A percentile compares a stretch with the other conserved stretches of the same genome.
These are phyloP conservation scores for Magnolia changhungtana DNA, from an alignment of 164 flowering plant species.

Conservation along the genomic window DNA sequence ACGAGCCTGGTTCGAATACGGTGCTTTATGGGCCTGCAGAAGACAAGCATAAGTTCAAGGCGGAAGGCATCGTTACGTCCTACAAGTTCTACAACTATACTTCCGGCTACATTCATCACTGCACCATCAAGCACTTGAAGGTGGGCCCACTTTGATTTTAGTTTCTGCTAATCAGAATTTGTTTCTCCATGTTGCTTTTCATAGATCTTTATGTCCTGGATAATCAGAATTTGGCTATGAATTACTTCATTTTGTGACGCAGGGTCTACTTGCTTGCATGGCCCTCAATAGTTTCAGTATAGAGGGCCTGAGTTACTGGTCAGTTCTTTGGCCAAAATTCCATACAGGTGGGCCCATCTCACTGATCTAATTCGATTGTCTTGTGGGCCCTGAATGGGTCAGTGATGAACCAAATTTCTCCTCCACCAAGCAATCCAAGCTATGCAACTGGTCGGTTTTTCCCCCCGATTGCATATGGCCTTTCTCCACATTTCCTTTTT, in stretches of 20 bases:
- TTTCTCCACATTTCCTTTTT: no score
- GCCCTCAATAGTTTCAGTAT: no score
- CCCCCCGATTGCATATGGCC: no score
- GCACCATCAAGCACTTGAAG: conserved; percentile 39
- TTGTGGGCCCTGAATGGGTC: no score
- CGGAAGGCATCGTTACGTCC: conserved; percentile 21
- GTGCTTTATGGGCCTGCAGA: conserved; percentile 34
- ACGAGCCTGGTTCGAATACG: conserved; percentile 38
- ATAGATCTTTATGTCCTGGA: not conserved
- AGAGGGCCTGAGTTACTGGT: not conserved
- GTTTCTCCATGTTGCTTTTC: not conserved
- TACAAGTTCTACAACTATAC: conserved; percentile 46
- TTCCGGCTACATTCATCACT: conserved; percentile 56
- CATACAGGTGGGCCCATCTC: no score
- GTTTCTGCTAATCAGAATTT: not conserved
- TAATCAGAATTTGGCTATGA: not conserved
- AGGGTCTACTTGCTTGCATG: no score
- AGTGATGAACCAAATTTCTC: no score
- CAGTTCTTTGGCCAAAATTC: not conserved
- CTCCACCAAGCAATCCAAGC: no score
- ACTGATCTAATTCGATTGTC: no score
- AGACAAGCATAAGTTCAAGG: conserved; percentile 18
- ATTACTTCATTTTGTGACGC: no score
- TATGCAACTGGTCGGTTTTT: no score
- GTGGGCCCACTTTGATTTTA: conserved; percentile 12